Evolutionary conservation across 2,329 filamentous ascomycete genomes (phyloP), one percentile per base, ranked within the genome.

Genomic region (Sclerotinia minor): DNA sequence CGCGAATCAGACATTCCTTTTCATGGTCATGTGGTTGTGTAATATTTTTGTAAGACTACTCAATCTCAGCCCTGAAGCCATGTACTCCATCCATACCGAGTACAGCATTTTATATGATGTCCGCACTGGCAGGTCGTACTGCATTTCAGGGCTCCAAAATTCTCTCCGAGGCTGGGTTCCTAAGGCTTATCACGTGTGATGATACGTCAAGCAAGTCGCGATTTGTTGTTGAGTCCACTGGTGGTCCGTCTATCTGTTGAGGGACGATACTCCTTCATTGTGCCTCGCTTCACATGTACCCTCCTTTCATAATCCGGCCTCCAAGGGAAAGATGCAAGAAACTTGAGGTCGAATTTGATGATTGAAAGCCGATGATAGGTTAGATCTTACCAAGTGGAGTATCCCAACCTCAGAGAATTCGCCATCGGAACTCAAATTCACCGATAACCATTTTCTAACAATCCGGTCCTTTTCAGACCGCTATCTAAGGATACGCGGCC

Each of bases 261-360:
- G 38, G 19, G 32, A 54, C 19, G 29, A n/a, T 5, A 9, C 59
- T 45, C 45, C 59, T 61, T 50, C 45, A 61, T 50, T 24, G 29
- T 8, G 29, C 29, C 59, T 61, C 59, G 59, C 59, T 61, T 50
- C 59, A 38, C 50, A 17, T 35, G 21, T 2, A 61, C 44, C 35
- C n/a, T 50, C 15, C 29, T 50, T 61, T 50, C 29, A 50, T 26
- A 61, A 26, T 7, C 1, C 29, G 49, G n/a, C 21, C n/a, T 26
- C 44, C 7, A 32, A 17, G 19, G 47, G 19, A 44, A 35, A 29
- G 47, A 49, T 49, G 13, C 29, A 49, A 49, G 45, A 32, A 35
- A 47, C 6, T 24, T 6, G 45, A 50, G 26, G 45, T 15, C 32
- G 35, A 50, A 15, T 35, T 29, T 5, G 13, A 49, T 19, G 32